Evolutionary conservation across 371 early-diverging fungal genomes (phyloP).

Genomic region (Mucor circinelloides): DNA sequence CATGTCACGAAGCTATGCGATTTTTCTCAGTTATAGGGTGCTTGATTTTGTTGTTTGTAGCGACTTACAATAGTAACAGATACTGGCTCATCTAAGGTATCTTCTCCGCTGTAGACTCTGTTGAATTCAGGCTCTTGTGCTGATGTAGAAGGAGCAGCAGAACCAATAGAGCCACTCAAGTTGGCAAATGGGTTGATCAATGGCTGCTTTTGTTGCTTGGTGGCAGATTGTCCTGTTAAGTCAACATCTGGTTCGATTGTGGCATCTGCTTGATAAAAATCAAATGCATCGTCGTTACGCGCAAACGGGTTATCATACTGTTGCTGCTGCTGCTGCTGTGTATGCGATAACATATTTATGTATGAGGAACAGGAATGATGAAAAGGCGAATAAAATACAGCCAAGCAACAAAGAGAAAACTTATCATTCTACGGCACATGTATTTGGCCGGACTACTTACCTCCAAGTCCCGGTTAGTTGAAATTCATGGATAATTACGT

Average conservation of each 20-base stretch:
- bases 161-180: constrained; percentile 17
- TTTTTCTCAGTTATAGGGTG: constrained; percentile 2
- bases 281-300: constrained; percentile 15
- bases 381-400: background rate
- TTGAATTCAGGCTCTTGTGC: background rate
- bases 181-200: constrained; percentile 20
- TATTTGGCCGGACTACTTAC: background rate
- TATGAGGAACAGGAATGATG: background rate
- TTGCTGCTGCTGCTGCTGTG: constrained; percentile 8
- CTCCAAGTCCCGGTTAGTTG: background rate
- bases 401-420: background rate
- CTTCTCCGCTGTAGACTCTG: constrained; percentile 26
- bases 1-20: constrained; percentile 77
- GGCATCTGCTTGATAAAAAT: constrained; percentile 20
- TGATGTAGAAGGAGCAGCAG: constrained; percentile 10
- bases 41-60: background rate
- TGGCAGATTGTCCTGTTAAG: constrained; percentile 35
- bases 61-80: constrained; percentile 73
- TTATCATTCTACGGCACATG: background rate
- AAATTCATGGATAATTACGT: background rate
- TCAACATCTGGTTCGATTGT: constrained; percentile 34
- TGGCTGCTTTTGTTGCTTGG: constrained; percentile 20
- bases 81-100: constrained; percentile 94
- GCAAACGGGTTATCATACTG: constrained; percentile 32
- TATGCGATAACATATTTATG: constrained; percentile 10